Percentiles rank a stretch among this genome's conserved stretches.
These are phyloP conservation scores for Cerioporus squamosus DNA, from an alignment of 1,284 basidiomycete species.

Conservation along the genomic window DNA sequence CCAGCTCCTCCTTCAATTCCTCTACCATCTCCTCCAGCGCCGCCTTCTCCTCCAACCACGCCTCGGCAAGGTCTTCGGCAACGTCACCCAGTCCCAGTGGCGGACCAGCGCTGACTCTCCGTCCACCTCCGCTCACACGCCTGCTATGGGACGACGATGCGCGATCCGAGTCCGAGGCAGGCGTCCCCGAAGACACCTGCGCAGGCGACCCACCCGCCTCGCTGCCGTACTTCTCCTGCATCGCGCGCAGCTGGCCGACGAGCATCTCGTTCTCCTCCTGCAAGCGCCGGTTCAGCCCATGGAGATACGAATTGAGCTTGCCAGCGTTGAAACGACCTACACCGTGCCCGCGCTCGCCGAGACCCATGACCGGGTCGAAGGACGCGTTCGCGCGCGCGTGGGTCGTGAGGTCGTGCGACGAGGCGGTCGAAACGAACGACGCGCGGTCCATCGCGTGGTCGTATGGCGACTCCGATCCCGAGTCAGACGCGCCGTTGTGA, in stretches of 20 bases:
- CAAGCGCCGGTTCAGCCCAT: slow-evolving; percentile 77
- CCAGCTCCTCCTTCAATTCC: slow-evolving; percentile 51
- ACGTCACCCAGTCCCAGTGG: slow-evolving; percentile 59
- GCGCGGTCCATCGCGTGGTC: slow-evolving; percentile 44
- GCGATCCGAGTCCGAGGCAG: slow-evolving; percentile 11
- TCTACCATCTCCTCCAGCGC: slow-evolving; percentile 51
- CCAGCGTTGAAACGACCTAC: slow-evolving; percentile 76
- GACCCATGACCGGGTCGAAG: slow-evolving; percentile 78
- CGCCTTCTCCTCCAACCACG: slow-evolving; percentile 69
- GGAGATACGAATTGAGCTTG: slow-evolving; percentile 82
- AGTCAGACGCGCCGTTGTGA: slow-evolving; percentile 36
- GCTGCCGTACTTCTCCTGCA: slow-evolving; percentile 38
- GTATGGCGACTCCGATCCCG: slow-evolving; percentile 33
- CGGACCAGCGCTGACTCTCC: slow-evolving; percentile 49
- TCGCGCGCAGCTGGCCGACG: slow-evolving; percentile 47
- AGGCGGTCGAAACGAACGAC: slow-evolving; percentile 78
- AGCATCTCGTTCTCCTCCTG: slow-evolving; percentile 82
- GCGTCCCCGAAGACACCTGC: slow-evolving; percentile 10
- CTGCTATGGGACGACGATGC: slow-evolving; percentile 20
- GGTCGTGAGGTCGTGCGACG: slow-evolving; percentile 83
- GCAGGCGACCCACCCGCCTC: slow-evolving; percentile 22
- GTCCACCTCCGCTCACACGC: slow-evolving; percentile 33
- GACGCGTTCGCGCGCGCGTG: slow-evolving; percentile 83
- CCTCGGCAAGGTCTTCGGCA: slow-evolving; percentile 59
- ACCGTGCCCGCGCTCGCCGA: slow-evolving; percentile 61